These are phyloP conservation scores for Leersia perrieri DNA, from an alignment of 176 grass and related monocot genomes.

Conservation along the genomic window DNA sequence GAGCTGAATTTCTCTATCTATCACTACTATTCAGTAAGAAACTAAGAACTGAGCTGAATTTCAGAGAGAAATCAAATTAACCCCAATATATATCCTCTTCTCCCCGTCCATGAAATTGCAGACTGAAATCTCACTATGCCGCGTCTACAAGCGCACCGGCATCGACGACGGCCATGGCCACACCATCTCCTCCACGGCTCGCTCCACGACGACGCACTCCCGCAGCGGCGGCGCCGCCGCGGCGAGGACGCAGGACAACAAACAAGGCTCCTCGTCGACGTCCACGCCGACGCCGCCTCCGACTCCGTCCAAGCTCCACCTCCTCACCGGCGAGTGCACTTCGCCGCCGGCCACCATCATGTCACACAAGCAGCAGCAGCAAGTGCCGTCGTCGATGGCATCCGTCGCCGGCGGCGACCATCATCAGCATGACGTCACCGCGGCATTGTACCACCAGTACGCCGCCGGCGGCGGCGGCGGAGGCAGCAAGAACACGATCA, in stretches of 20 bases:
- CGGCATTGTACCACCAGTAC: conserved; percentile 37
- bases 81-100: neutral
- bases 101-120: conserved; percentile 32
- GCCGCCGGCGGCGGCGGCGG: conserved; percentile 1
- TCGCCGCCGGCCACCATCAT: conserved; percentile 10
- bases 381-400: neutral
- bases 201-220: conserved; percentile 37
- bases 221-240: neutral
- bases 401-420: neutral
- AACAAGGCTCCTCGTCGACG: conserved; percentile 43
- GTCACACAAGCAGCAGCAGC: neutral
- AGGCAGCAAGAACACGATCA: conserved; percentile 58
- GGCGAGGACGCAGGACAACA: conserved; percentile 29
- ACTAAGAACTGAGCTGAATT: conserved; percentile 3
- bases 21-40: conserved; percentile 1
- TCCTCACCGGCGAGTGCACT: conserved; percentile 59
- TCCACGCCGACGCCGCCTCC: conserved; percentile 46
- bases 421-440: conserved; percentile 26
- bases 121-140: conserved; percentile 89
- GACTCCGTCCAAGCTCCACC: conserved; percentile 45
- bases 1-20: neutral
- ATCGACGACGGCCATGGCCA: conserved; percentile 61
- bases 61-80: neutral
- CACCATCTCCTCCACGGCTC: conserved; percentile 20
- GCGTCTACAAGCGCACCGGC: conserved; percentile 88